Base-by-base conservation (phyloP, 2,329 filamentous ascomycete species). In the Lasiodiplodia gonubiensis region DNA sequence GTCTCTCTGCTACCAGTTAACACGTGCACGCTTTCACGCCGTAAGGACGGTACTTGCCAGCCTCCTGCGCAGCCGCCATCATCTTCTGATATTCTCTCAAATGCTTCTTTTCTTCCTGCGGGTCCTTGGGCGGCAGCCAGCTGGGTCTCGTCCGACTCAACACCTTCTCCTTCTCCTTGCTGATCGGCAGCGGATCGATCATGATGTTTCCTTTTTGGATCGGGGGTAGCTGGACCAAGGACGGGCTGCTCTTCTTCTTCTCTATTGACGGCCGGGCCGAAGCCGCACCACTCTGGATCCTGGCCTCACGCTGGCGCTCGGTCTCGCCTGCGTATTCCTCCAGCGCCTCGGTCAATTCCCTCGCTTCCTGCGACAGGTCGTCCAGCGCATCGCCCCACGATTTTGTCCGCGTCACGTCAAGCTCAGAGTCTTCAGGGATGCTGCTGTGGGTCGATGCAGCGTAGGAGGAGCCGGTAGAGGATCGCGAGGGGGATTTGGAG, bases 61-160 rank as follows among this genome's bases (percentile, higher is more conserved):
- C 82, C 79, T 89, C 87, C 49, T 85, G 81, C 33, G 87, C 85
- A 53, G 84, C 70, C 81, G 86, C 73, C 90, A 94, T 92, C 90
- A 95, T 94, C 77, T 86, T 89, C 79, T 94, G 90, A 75, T 94
- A 95, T 76, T 95, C 89, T 74, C 88, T 93, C 71, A 99, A 77
- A 78, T 99, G 95, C 71, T 90, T 90, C 76, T 88, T 92, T 81
- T 99, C 95, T 78, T 99, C 95, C 65, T 91, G 91, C 2, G 93
- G 94, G 71, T 95, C 89, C 80, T 95, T 95, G 1, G 92, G 92
- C 0, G 92, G 92, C 2, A 95, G 82, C 92, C 92, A 95, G 1
- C 91, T 93, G 0, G 92, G 92, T 46, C 92, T 85, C 2, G 74
- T 95, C 21, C 92, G 86, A 27, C 91, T 93, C 25, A 95, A 83